A percentile compares a stretch with the other conserved stretches of the same genome.
Evolutionary conservation across 768 basidiomycete species (phyloP).

Genomic region (Boletus vermiculosoides): DNA sequence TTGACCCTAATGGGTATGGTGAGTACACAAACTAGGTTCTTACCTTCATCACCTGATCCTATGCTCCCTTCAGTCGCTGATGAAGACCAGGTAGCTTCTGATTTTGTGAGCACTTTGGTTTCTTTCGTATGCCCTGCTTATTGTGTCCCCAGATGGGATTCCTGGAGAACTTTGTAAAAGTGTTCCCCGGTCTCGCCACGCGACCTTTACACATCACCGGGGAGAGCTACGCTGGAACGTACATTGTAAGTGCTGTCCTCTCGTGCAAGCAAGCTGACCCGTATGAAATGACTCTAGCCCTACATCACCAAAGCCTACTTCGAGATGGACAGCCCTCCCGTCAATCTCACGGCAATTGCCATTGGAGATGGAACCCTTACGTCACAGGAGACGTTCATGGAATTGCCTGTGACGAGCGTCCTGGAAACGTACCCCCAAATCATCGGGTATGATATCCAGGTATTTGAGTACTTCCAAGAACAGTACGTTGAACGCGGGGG

Average conservation of each 20-base stretch:
- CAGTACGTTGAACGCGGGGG: slow-evolving; percentile 45
- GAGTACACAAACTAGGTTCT: slow-evolving; percentile 10
- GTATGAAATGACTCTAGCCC: slow-evolving; percentile 44
- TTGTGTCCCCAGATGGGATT: slow-evolving; percentile 58
- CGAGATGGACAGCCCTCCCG: slow-evolving; percentile 56
- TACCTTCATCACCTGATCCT: neutral
- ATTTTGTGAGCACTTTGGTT: slow-evolving; percentile 42
- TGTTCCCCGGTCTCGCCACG: slow-evolving; percentile 64
- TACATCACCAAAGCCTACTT: slow-evolving; percentile 76
- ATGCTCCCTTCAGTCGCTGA: slow-evolving; percentile 40
- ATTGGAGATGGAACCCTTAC: slow-evolving; percentile 66
- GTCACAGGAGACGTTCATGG: slow-evolving; percentile 45
- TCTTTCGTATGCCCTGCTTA: neutral
- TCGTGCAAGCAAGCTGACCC: neutral
- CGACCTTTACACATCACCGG: slow-evolving; percentile 70
- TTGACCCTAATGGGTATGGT: slow-evolving; percentile 58
- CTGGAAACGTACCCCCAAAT: slow-evolving; percentile 49
- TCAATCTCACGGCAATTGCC: slow-evolving; percentile 60
- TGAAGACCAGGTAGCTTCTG: slow-evolving; percentile 59
- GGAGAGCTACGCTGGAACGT: slow-evolving; percentile 72
- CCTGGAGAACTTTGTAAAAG: slow-evolving; percentile 64
- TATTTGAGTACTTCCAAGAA: slow-evolving; percentile 64
- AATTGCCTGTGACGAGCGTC: slow-evolving; percentile 55
- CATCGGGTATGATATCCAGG: slow-evolving; percentile 56
- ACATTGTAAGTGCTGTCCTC: slow-evolving; percentile 52